Base-by-base conservation (phyloP, 768 basidiomycete genomes). In the Cubamyces lactineus region DNA sequence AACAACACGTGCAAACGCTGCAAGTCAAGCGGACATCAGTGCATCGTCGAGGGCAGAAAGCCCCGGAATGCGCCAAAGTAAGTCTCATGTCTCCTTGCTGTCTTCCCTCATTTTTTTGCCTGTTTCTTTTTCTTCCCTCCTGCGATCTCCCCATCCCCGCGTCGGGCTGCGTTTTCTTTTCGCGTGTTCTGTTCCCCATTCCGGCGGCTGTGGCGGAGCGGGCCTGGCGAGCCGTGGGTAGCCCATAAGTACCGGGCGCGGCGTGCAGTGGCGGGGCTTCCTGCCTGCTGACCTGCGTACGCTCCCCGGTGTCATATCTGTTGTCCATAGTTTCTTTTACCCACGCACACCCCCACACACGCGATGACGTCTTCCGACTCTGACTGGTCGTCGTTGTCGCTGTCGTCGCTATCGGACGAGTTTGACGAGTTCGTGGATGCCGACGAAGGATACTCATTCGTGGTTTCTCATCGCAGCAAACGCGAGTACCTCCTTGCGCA, bases 401-500 rank as follows among this genome's bases (percentile, higher is more conserved):
- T 41, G 0, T 48, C 62, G 17, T 60, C 60, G 12, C 39, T 57
- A 1, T 47, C 53, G 41, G 41, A 59, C 34, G 34, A 38, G 46
- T 42, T 59, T 17, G 43, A 49, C 21, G 28, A 59, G 17, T 56
- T 63, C 5, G 48, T 42, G 23, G 46, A 45, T 61, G 65, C 72
- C 66, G 73, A 55, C 26, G 26, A 51, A 34, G 64, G 59, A 46
- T 56, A 63, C 64, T 62, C 53, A 71, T 64, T 71, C 21, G 66
- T 70, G 8, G 51, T 70, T 43, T 69, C 74, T 64, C 65, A 55
- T 48, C 76, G 73, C 67, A 94, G 92, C 71, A 93, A 93, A 78
- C 85, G 91, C 60, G 92, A 94, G 69, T 92, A 92, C 70, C 79
- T 94, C 17, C 83, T 94, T 24, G 89, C 91, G 5, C 90, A 94